phyloP scores from a whole-genome alignment of 1,284 basidiomycete species.

The Apiotrichum veenhuisii region DNA sequence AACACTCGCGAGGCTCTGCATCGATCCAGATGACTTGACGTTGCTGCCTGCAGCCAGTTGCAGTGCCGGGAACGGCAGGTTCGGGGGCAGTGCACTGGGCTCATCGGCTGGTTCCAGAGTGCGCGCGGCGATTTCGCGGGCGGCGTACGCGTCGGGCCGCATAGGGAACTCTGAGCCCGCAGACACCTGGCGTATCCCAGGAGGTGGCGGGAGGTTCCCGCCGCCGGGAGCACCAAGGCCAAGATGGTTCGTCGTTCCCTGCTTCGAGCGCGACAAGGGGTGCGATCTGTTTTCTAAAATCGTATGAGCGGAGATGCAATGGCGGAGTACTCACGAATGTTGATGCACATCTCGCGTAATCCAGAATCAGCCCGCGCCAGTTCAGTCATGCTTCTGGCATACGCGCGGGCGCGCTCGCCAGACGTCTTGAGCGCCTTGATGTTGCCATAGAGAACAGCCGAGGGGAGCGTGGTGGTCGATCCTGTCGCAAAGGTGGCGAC shows the following conservation, averaged over 20 bases:
- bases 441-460: conserved; percentile 70
- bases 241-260: not conserved
- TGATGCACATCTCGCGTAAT: conserved; percentile 67
- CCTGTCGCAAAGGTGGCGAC: conserved; percentile 35
- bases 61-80: conserved; percentile 70
- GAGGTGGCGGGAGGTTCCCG: not conserved
- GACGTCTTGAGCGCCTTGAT: conserved; percentile 60
- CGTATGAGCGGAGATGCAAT: not conserved
- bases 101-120: conserved; percentile 40
- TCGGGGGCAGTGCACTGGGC: conserved; percentile 52
- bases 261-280: not conserved
- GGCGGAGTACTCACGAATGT: conserved; percentile 55
- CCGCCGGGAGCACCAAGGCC: not conserved
- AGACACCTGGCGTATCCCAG: conserved; percentile 34
- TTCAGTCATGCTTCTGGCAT: conserved; percentile 80
- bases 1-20: conserved; percentile 30
- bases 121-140: conserved; percentile 43
- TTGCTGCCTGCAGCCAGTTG: conserved; percentile 21
- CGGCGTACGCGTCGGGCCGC: conserved; percentile 43
- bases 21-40: conserved; percentile 17
- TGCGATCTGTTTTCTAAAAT: conserved; percentile 7
- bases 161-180: conserved; percentile 45
- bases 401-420: conserved; percentile 69
- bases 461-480: conserved; percentile 57
- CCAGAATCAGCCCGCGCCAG: conserved; percentile 72